phyloP scores from a whole-genome alignment of 306 rosid genomes.

The Quercus alba region DNA sequence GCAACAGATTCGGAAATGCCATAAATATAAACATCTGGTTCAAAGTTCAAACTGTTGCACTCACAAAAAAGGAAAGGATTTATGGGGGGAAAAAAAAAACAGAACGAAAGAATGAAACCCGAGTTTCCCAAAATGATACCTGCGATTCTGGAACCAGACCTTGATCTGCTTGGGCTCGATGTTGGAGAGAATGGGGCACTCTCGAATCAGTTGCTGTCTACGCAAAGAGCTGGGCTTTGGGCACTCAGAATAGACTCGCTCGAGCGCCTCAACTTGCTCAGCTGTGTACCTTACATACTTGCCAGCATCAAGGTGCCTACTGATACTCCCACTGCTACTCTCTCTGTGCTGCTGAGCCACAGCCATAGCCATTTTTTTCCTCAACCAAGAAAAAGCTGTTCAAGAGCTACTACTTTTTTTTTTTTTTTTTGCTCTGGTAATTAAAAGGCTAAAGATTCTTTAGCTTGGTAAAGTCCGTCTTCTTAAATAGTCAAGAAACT shows the following conservation, averaged over 20 bases:
- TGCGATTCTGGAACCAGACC: conserved; percentile 98
- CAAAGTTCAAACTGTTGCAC: background rate
- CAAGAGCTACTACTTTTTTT: background rate
- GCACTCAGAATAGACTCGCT: conserved; percentile 86
- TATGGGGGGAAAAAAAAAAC: too few species aligned
- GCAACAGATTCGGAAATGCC: background rate
- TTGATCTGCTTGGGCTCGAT: conserved; percentile 98
- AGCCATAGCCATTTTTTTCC: conserved; percentile 73
- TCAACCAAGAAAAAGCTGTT: background rate
- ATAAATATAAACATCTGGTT: background rate
- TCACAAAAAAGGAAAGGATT: background rate
- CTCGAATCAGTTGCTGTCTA: conserved; percentile 91
- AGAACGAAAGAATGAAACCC: background rate
- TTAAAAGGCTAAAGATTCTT: conserved; percentile 19
- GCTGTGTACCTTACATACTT: conserved; percentile 91
- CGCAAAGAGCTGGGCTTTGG: conserved; percentile 94
- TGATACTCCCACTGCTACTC: conserved; percentile 82
- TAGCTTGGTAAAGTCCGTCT: conserved; percentile 38
- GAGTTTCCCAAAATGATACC: conserved; percentile 31
- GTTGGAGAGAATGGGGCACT: conserved; percentile 87
- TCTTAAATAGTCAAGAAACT: conserved; percentile 5
- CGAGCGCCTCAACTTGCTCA: conserved; percentile 95
- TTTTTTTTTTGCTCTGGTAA: conserved; percentile 1
- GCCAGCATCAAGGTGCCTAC: conserved; percentile 79
- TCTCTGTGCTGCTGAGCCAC: conserved; percentile 84